Conservation (phyloP, 768 basidiomycete species). For the Trametes villosa region DNA sequence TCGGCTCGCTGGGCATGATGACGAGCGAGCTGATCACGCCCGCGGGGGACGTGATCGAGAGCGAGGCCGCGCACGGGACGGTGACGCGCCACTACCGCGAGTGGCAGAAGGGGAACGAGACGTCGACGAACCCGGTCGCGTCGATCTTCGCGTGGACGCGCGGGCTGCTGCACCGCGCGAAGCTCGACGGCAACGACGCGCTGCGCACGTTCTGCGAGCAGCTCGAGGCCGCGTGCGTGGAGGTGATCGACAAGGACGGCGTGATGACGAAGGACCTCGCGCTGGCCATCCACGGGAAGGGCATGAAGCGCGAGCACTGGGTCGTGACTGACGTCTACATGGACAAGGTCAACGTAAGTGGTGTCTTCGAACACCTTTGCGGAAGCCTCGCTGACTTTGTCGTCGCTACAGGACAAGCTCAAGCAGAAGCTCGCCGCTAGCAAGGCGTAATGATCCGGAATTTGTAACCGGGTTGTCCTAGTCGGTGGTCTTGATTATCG, state of each 20-base stretch:
- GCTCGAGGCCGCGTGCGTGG: conserved; percentile 87
- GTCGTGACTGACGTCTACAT: conserved; percentile 93
- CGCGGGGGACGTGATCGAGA: conserved; percentile 90
- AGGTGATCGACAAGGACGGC: conserved; percentile 88
- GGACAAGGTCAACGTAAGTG: conserved; percentile 86
- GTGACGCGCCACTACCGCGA: conserved; percentile 98
- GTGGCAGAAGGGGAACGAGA: conserved; percentile 96
- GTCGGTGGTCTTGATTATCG: too few species aligned
- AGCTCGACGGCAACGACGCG: conserved; percentile 81
- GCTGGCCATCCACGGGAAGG: conserved; percentile 88
- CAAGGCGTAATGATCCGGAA: background rate
- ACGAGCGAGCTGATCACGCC: conserved; percentile 94
- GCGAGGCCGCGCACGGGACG: conserved; percentile 95
- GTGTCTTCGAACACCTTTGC: background rate
- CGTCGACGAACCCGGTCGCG: conserved; percentile 97
- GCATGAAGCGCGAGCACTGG: conserved; percentile 94
- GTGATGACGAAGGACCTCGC: conserved; percentile 99
- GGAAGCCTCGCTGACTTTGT: background rate
- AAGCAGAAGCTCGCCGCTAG: conserved; percentile 31
- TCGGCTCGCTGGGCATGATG: conserved; percentile 98
- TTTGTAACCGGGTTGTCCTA: background rate
- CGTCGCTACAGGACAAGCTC: conserved; percentile 27
- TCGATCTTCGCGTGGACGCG: conserved; percentile 99
- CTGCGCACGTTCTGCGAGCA: conserved; percentile 75
- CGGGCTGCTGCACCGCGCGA: conserved; percentile 90